phyloP scores from a whole-genome alignment of 148 eudicot species.

The Nyssa sinensis region DNA sequence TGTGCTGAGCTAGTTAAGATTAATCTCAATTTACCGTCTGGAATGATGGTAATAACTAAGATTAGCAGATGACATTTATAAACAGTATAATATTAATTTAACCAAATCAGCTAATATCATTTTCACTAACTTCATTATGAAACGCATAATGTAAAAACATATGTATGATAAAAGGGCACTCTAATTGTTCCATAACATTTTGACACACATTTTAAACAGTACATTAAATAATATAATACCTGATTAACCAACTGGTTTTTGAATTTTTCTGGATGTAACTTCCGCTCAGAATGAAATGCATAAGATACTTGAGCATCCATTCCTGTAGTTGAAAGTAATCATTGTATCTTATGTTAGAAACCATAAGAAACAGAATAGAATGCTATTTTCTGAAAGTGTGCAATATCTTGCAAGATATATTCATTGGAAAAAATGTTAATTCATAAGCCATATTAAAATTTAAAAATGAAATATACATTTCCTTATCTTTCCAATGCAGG shows the following conservation, averaged over 20 bases:
- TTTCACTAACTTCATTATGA: not conserved
- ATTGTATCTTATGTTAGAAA: not conserved
- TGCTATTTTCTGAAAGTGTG: not conserved
- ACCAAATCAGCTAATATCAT: not conserved
- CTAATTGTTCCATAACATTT: not conserved
- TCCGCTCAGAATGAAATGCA: slow-evolving; percentile 89
- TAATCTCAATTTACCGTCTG: not conserved
- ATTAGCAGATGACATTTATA: not conserved
- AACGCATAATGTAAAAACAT: not conserved
- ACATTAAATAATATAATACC: slow-evolving; percentile 33
- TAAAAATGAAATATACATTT: not conserved
- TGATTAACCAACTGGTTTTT: slow-evolving; percentile 83
- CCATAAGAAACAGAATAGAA: not conserved
- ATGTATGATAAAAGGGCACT: not conserved
- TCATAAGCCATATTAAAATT: not conserved
- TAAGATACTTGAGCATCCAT: slow-evolving; percentile 99
- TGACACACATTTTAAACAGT: not conserved
- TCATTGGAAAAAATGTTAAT: not conserved
- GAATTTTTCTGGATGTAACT: slow-evolving; percentile 86
- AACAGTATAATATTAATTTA: not conserved
- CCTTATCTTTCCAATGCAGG: not conserved
- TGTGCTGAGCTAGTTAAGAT: not conserved
- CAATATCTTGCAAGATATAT: not conserved
- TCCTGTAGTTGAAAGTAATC: slow-evolving; percentile 43
- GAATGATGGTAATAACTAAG: not conserved